Base-by-base conservation (phyloP, 192 early-diverging fungal species). In the Linnemannia zychae region DNA sequence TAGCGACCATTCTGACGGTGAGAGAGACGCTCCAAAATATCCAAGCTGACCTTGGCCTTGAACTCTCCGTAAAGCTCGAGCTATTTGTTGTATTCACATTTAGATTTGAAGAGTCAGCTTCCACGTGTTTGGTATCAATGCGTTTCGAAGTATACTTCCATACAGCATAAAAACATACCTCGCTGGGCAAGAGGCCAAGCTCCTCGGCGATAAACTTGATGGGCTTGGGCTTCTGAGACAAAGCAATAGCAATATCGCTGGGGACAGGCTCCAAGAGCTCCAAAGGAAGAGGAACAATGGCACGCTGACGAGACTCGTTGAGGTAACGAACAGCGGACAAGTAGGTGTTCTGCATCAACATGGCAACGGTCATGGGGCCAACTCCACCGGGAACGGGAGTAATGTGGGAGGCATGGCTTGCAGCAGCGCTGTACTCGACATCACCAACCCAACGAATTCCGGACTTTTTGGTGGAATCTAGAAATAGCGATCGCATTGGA, bases 371-470 rank as follows among this genome's bases (percentile, higher is more conserved):
- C 98, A 99, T 99, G 20, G 98, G 98, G 0, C 98, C 98, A 22
- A 99, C 98, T 72, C 98, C 98, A 66, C 98, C 98, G 34, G 98
- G 98, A 69, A 99, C 98, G 6, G 98, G 98, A n/a, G 98, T 99
- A 79, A 99, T 97, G 48, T 92, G 91, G 28, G 93, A 90, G 9
- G 97, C 98, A 13, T 95, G 93, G 69, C 89, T 48, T 16, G 84
- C 82, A 11, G 96, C 97, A 7, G 77, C 87, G 7, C 91, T 91
- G 79, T 91, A 98, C 50, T 98, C 96, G 36, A 99, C 98, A 83
- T 99, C 98, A 76, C 98, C 98, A 46, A 98, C 98, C 94, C 93
- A 97, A 76, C 96, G 93, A 52, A 94, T 91, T 49, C 98, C 98
- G 68, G 95, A 89, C 91, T 98, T 98, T 85, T 97, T 98, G 70